Percentiles rank a stretch among this genome's conserved stretches.
phyloP scores from a whole-genome alignment of 345 rosid species.

The Rhodamnia rubescens region DNA sequence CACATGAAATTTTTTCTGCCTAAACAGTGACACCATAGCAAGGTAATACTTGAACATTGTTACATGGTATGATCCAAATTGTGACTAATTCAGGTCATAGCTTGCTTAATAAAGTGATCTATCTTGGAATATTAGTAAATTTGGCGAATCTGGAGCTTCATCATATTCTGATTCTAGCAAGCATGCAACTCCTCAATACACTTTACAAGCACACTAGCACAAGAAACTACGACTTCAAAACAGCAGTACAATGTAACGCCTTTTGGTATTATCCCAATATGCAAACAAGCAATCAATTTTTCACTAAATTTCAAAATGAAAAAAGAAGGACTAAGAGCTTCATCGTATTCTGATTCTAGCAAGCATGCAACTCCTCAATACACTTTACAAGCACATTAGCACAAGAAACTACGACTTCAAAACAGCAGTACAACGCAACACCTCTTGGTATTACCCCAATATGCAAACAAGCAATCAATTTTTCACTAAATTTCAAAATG shows the following conservation, averaged over 20 bases:
- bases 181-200: neutral
- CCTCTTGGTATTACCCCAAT: neutral
- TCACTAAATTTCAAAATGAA: neutral
- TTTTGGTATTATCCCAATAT: neutral
- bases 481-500: neutral
- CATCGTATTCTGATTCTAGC: neutral
- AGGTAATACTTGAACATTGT: neutral
- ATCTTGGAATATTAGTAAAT: neutral
- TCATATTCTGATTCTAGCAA: neutral
- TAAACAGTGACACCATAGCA: neutral
- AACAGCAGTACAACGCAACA: neutral
- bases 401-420: neutral
- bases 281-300: neutral
- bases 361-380: neutral
- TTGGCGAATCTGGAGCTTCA: neutral
- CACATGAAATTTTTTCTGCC: neutral
- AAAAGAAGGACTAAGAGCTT: neutral
- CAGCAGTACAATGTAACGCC: neutral
- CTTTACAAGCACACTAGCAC: neutral
- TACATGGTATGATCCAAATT: neutral
- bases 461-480: neutral
- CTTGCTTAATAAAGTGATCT: neutral
- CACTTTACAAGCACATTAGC: neutral
- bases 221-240: neutral
- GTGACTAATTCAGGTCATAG: neutral